Conservation (phyloP, 2,329 filamentous ascomycete genomes). For the Orbilia javanica region DNA sequence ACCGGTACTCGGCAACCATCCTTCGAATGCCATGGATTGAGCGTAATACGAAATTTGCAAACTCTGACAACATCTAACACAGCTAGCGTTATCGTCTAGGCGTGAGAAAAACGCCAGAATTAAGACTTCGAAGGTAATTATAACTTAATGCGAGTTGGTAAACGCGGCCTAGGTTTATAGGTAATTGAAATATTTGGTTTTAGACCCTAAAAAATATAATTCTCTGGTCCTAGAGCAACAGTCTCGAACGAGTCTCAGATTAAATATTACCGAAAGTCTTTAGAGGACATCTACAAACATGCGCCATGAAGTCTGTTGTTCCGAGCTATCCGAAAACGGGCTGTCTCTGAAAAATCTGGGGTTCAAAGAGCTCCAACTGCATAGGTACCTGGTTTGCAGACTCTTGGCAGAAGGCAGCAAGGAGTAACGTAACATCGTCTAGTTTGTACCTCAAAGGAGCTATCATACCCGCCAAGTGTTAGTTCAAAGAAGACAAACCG, state of each 20-base stretch:
- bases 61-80: background rate
- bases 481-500: background rate
- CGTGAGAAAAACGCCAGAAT: background rate
- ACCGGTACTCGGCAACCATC: slow-evolving; percentile 16
- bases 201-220: background rate
- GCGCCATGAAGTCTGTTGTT: background rate
- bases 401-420: slow-evolving; percentile 47
- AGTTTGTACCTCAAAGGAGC: slow-evolving; percentile 18
- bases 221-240: background rate
- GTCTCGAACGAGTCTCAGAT: background rate
- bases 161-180: too few species aligned
- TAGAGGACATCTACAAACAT: background rate
- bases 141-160: too few species aligned
- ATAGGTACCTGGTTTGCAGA: slow-evolving; percentile 11
- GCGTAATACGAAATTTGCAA: slow-evolving; percentile 10
- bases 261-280: background rate
- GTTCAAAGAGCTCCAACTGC: slow-evolving; percentile 37
- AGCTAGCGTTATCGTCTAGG: too few species aligned
- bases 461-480: slow-evolving; percentile 11
- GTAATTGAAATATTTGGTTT: too few species aligned
- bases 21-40: background rate
- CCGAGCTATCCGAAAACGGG: background rate
- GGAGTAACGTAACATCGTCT: slow-evolving; percentile 52
- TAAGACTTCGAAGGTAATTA: background rate
- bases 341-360: slow-evolving; percentile 8